These are phyloP conservation scores for Clavispora santaluciae DNA, from an alignment of 805 yeast species.

Conservation along the genomic window DNA sequence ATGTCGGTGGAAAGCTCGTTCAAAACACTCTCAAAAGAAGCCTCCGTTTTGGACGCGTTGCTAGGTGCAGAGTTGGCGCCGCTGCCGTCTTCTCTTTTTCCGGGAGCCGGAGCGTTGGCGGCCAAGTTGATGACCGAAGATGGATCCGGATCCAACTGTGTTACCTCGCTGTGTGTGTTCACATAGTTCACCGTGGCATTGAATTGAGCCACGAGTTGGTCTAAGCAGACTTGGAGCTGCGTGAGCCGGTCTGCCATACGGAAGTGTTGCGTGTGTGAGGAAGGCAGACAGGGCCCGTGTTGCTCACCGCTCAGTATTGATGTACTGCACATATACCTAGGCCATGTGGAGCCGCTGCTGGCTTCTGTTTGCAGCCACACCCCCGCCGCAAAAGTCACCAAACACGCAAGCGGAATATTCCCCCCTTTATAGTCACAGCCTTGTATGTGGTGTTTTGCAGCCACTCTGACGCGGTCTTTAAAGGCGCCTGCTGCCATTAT, in stretches of 20 bases:
- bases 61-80: conserved; percentile 14
- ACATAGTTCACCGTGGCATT: conserved; percentile 74
- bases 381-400: too few species aligned
- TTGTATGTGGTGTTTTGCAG: too few species aligned
- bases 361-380: too few species aligned
- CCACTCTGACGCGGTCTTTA: too few species aligned
- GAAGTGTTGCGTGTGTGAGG: not conserved
- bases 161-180: conserved; percentile 33
- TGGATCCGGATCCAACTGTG: conserved; percentile 51
- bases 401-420: too few species aligned
- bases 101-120: conserved; percentile 50
- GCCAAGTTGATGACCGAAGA: conserved; percentile 62
- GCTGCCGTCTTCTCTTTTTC: conserved; percentile 17
- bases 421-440: too few species aligned
- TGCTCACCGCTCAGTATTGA: too few species aligned
- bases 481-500: too few species aligned
- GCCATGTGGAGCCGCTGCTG: too few species aligned
- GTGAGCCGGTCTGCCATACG: conserved; percentile 84
- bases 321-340: too few species aligned
- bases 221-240: conserved; percentile 84
- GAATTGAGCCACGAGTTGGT: conserved; percentile 75
- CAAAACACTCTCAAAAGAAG: conserved; percentile 42
- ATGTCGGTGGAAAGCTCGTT: conserved; percentile 82
- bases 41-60: conserved; percentile 5
- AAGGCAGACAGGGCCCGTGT: not conserved